These are phyloP conservation scores for Tremella mesenterica DNA, from an alignment of 768 basidiomycete genomes.

Conservation along the genomic window DNA sequence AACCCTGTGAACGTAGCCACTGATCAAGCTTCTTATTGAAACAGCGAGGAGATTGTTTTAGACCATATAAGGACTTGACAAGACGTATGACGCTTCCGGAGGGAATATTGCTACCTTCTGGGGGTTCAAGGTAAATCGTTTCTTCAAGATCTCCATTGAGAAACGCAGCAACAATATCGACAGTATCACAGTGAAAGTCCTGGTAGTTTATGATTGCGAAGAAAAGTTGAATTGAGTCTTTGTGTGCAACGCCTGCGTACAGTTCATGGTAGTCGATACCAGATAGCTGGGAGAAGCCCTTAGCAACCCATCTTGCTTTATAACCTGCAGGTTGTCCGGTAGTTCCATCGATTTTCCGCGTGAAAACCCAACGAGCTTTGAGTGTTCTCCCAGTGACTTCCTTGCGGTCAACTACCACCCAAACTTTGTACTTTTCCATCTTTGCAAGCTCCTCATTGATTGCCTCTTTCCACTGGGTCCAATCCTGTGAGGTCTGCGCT, in stretches of 20 bases:
- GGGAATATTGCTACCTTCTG: constrained; percentile 3
- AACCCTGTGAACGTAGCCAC: constrained; percentile 12
- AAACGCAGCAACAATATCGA: constrained; percentile 16
- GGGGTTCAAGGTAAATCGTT: constrained; percentile 34
- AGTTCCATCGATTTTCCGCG: constrained; percentile 23
- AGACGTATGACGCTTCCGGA: constrained; percentile 1
- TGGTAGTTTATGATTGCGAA: constrained; percentile 10
- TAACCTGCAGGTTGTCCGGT: constrained; percentile 25
- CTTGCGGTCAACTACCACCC: constrained; percentile 1
- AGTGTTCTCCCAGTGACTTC: background rate
- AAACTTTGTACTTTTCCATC: constrained; percentile 5
- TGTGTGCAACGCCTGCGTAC: constrained; percentile 40
- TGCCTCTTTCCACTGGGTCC: background rate
- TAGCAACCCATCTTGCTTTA: constrained; percentile 44
- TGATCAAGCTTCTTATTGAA: constrained; percentile 15
- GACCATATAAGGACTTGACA: constrained; percentile 11
- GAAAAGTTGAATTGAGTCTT: constrained; percentile 12
- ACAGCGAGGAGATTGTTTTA: constrained; percentile 15
- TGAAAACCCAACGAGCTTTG: constrained; percentile 44
- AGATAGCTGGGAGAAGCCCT: constrained; percentile 47
- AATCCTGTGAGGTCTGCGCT: no score
- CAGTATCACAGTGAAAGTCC: constrained; percentile 12
- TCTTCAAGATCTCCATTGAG: constrained; percentile 24
- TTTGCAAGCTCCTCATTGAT: background rate
- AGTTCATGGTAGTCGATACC: constrained; percentile 49